A percentile compares a stretch with the other conserved stretches of the same genome.
phyloP scores from a whole-genome alignment of 2,329 filamentous ascomycete genomes.

The Beauveria rudraprayagi region DNA sequence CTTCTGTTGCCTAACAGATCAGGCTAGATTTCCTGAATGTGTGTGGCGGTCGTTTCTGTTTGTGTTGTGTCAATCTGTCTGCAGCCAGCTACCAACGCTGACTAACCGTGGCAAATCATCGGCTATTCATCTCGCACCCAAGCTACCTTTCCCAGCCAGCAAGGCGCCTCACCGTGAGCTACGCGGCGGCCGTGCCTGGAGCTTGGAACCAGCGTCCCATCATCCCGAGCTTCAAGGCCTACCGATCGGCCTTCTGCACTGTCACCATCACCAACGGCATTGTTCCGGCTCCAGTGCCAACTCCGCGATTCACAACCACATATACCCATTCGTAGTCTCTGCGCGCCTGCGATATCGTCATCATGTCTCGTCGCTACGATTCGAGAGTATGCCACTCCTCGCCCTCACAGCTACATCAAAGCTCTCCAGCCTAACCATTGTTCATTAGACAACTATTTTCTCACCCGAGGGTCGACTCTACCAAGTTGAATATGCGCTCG shows the following conservation, averaged over 20 bases:
- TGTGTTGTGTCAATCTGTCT: background rate
- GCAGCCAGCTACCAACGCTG: background rate
- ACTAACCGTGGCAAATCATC: slow-evolving; percentile 10
- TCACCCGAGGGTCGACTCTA: slow-evolving; percentile 97
- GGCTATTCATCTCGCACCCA: slow-evolving; percentile 12
- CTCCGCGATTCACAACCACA: background rate
- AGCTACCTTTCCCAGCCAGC: slow-evolving; percentile 10
- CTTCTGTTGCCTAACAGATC: slow-evolving; percentile 2
- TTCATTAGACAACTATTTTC: slow-evolving; percentile 89
- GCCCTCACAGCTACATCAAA: background rate
- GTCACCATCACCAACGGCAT: background rate
- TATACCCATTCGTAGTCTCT: background rate
- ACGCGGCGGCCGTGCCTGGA: slow-evolving; percentile 38
- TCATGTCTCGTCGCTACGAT: slow-evolving; percentile 96
- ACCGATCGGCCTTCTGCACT: background rate
- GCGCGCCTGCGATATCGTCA: slow-evolving; percentile 17
- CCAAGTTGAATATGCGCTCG: slow-evolving; percentile 98
- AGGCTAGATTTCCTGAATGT: background rate
- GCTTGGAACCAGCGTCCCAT: slow-evolving; percentile 22
- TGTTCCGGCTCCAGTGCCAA: background rate
- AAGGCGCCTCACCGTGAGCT: slow-evolving; percentile 18
- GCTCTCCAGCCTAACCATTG: slow-evolving; percentile 12
- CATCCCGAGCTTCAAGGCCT: slow-evolving; percentile 12
- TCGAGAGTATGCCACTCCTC: slow-evolving; percentile 63
- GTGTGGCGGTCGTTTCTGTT: background rate